These are phyloP conservation scores for Piloderma croceum DNA, from an alignment of 768 basidiomycete genomes.

Conservation along the genomic window DNA sequence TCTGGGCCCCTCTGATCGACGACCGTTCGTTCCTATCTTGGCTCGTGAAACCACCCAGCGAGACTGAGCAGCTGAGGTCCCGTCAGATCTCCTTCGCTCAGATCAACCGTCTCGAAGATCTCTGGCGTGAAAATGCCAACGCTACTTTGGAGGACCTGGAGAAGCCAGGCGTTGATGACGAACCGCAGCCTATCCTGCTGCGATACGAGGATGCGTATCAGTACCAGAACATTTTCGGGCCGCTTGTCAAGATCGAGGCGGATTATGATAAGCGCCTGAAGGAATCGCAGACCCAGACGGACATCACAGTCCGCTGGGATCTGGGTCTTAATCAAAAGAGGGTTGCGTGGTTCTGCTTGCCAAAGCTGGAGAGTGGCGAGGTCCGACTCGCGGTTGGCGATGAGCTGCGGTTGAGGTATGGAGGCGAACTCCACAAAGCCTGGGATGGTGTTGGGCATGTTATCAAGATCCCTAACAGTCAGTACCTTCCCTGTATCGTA, in stretches of 20 bases:
- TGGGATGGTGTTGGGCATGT: conserved; percentile 99
- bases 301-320: conserved; percentile 95
- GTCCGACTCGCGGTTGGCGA: conserved; percentile 96
- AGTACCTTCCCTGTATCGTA: conserved; percentile 23
- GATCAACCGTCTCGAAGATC: conserved; percentile 94
- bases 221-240: conserved; percentile 99
- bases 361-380: conserved; percentile 97
- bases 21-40: conserved; percentile 98
- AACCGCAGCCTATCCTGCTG: conserved; percentile 85
- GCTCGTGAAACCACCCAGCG: conserved; percentile 96
- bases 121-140: conserved; percentile 94
- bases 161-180: conserved; percentile 96
- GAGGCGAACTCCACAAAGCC: conserved; percentile 81
- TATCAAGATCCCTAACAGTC: conserved; percentile 98
- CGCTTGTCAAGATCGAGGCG: conserved; percentile 98
- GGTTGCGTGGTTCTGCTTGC: conserved; percentile 95
- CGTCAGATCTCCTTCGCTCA: conserved; percentile 96
- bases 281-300: conserved; percentile 97
- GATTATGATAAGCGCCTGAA: conserved; percentile 98
- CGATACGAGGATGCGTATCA: conserved; percentile 99
- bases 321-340: conserved; percentile 97
- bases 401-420: conserved; percentile 84
- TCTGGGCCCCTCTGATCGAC: conserved; percentile 98
- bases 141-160: conserved; percentile 96
- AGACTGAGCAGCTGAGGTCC: conserved; percentile 92